Conservation (phyloP, 2,329 filamentous ascomycete species). For the Aspergillus clavatus region DNA sequence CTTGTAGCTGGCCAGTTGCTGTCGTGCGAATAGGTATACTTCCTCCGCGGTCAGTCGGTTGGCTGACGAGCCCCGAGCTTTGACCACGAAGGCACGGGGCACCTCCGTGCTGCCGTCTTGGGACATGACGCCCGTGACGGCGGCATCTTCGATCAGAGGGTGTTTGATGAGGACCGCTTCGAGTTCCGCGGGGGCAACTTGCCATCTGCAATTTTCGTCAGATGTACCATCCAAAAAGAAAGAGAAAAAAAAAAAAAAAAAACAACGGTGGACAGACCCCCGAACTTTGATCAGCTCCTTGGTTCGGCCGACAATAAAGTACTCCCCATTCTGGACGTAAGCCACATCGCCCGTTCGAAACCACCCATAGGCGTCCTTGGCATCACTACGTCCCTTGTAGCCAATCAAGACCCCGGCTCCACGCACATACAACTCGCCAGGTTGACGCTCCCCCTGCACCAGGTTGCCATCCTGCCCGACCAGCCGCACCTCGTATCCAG, state of each 20-base stretch:
- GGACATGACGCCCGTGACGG: slow-evolving; percentile 42
- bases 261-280: slow-evolving; percentile 34
- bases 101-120: slow-evolving; percentile 33
- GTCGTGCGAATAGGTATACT: slow-evolving; percentile 40
- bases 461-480: slow-evolving; percentile 30
- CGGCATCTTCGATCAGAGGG: slow-evolving; percentile 42
- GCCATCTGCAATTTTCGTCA: slow-evolving; percentile 36
- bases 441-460: slow-evolving; percentile 25
- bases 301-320: slow-evolving; percentile 39
- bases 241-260: not conserved
- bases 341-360: slow-evolving; percentile 44
- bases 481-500: slow-evolving; percentile 39
- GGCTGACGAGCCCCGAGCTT: slow-evolving; percentile 16
- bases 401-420: slow-evolving; percentile 32
- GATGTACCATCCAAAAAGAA: not conserved
- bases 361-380: slow-evolving; percentile 37
- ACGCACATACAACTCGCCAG: slow-evolving; percentile 42
- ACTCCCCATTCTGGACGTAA: slow-evolving; percentile 31
- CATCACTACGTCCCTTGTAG: slow-evolving; percentile 35
- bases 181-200: slow-evolving; percentile 47
- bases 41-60: slow-evolving; percentile 35
- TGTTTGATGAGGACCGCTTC: slow-evolving; percentile 44
- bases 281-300: slow-evolving; percentile 47
- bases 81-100: slow-evolving; percentile 47
- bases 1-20: slow-evolving; percentile 46